Base-by-base conservation (phyloP, 805 yeast genomes). In the Sugiyamaella valdiviana region DNA sequence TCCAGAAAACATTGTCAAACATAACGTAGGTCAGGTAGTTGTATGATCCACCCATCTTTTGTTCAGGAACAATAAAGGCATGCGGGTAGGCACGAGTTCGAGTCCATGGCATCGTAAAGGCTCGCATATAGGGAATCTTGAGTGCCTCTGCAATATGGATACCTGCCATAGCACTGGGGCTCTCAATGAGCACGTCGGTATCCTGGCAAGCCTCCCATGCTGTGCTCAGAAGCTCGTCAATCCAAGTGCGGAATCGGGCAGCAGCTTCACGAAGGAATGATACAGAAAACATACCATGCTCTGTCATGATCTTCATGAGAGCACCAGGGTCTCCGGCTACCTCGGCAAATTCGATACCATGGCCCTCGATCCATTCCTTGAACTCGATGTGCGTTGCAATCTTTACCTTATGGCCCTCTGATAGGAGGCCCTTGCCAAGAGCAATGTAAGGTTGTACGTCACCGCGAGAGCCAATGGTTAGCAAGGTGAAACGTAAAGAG, bases 81-180 rank as follows among this genome's bases (percentile, higher is more conserved):
- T 91, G 97, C 1, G 97, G 97, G 62, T 91, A 91, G 0, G 96
- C 95, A 56, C 95, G 74, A 0, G 98, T 90, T 52, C 95, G 70
- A 0, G 97, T 87, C 98, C 98, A 91, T 0, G 98, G 98, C 98
- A 91, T 91, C 0, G 98, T 91, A 63, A 91, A 91, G 0, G 97
- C 97, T 58, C 97, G 74, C 70, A 86, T 85, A 63, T 91, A 91
- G 0, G 98, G 95, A 49, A 91, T 84, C 17, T 80, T 78, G 50
- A 91, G 66, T 0, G 95, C 95, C 63, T 91, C 98, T 2, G 98
- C 96, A 49, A 91, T 85, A 59, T 91, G 98, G 42, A 90, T 78
- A 7, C 98, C 98, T 14, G 85, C 90, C 90, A 91, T 89, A 0
- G 96, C 91, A 1, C 95, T 84, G 0, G 98, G 98, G n/a, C 95